Evolutionary conservation across 192 early-diverging fungal genomes (phyloP), one percentile per base, ranked within the genome.

Genomic region (Coemansia sp.): DNA sequence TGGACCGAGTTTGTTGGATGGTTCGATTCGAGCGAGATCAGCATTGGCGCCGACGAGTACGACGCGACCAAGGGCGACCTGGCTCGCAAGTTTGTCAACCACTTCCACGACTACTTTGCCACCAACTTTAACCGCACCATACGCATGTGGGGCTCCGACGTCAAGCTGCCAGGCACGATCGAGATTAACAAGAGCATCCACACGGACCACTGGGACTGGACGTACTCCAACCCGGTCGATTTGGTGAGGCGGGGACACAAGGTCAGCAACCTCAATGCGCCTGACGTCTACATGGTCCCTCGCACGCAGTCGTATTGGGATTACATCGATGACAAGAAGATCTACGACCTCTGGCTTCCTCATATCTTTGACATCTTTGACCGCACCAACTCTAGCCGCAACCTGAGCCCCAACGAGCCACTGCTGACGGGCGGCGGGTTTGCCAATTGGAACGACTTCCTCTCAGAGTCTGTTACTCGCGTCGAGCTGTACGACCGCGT

Each of bases 21-120:
- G 81, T 84, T 84, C 34, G 81, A 84, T 27, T 79, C 81, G 29
- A 64, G 69, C 57, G 71, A 74, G 36, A 68, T 84, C 8, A 67
- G 66, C 51, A 84, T 84, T 37, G 81, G 81, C 31, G 81, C 81
- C 41, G 81, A 84, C 62, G 78, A 76, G 71, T 79, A 79, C 67
- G 77, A 74, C 56, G 70, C 63, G 6, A 69, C 66, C 24, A 79
- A 75, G 67, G 77, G 77, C 29, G 77, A 79, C 45, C 44, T 79
- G 19, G 77, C 77, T 17, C 77, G 77, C 64, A 54, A 53, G 24
- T 79, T 73, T 31, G 68, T 79, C 71, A 75, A 72, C 53, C 66
- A 79, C 57, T 75, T 79, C 65, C 69, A 79, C 53, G 70, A 76
- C 33, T 84, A 64, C 67, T 74, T 84, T 44, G 67, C 64, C 29